A percentile compares a stretch with the other conserved stretches of the same genome.
These are phyloP conservation scores for Phialocephala sp. DNA, from an alignment of 2,329 filamentous ascomycete species.

Conservation along the genomic window DNA sequence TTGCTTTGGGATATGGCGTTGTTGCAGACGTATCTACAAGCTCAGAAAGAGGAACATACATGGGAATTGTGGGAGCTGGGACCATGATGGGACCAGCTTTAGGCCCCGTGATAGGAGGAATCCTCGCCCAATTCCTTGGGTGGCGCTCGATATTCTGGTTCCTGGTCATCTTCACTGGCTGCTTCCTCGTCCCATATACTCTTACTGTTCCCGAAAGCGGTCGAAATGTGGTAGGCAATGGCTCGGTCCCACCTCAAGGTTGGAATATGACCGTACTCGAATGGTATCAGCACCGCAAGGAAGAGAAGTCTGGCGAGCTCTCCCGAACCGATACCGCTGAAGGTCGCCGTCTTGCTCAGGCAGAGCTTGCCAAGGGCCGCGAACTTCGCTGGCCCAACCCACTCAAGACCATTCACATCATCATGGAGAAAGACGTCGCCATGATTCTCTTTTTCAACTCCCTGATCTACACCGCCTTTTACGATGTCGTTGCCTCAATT, in stretches of 20 bases:
- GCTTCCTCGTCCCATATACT: constrained; percentile 44
- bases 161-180: constrained; percentile 52
- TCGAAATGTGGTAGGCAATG: constrained; percentile 44
- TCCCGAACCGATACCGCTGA: constrained; percentile 42
- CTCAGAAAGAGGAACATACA: constrained; percentile 73
- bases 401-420: constrained; percentile 57
- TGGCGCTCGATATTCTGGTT: constrained; percentile 62
- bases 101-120: constrained; percentile 57
- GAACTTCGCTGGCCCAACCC: constrained; percentile 62
- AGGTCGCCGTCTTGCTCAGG: constrained; percentile 42
- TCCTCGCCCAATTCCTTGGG: constrained; percentile 52
- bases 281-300: constrained; percentile 42
- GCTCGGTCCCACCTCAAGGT: constrained; percentile 59
- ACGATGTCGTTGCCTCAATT: constrained; percentile 57
- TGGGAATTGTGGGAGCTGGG: constrained; percentile 70
- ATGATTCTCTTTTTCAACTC: constrained; percentile 59
- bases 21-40: constrained; percentile 74
- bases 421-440: constrained; percentile 63
- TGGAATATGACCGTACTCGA: constrained; percentile 65
- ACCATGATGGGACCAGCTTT: constrained; percentile 52
- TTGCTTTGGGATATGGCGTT: constrained; percentile 74
- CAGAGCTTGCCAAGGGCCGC: constrained; percentile 45
- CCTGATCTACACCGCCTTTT: constrained; percentile 61
- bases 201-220: constrained; percentile 43
- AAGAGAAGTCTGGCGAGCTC: constrained; percentile 35